A percentile compares a stretch with the other conserved stretches of the same genome.
Evolutionary conservation across 1,139 yeast genomes (phyloP).

Genomic region (Pneumocystis carinii): DNA sequence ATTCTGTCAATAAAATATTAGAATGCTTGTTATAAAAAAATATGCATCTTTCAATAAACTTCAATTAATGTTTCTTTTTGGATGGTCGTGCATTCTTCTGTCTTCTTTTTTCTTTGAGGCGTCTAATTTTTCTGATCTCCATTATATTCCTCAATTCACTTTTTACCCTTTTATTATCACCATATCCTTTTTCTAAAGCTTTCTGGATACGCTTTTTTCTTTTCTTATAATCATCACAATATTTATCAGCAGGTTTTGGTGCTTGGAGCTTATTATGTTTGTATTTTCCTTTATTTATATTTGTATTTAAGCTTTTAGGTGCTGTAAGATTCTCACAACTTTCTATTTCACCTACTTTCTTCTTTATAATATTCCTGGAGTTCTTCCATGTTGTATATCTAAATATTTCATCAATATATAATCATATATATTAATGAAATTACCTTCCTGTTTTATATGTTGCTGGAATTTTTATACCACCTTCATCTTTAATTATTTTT

Average conservation of each 20-base stretch:
- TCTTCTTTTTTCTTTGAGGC: constrained; percentile 49
- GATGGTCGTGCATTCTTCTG: constrained; percentile 83
- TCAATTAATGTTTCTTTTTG: constrained; percentile 26
- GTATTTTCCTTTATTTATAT: constrained; percentile 22
- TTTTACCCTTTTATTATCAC: constrained; percentile 21
- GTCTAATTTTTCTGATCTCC: constrained; percentile 67
- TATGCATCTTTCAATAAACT: not conserved
- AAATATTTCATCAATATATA: constrained; percentile 49
- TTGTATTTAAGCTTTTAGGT: constrained; percentile 18
- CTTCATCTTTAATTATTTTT: constrained; percentile 84
- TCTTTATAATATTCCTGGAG: constrained; percentile 36
- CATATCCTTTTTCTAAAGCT: constrained; percentile 58
- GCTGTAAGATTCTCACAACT: constrained; percentile 22
- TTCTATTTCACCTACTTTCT: constrained; percentile 16
- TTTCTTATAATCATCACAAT: constrained; percentile 68
- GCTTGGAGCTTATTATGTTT: constrained; percentile 57
- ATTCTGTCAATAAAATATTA: not conserved
- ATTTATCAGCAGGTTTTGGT: constrained; percentile 79
- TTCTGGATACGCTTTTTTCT: constrained; percentile 73
- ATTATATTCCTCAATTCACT: constrained; percentile 56
- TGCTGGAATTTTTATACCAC: constrained; percentile 89
- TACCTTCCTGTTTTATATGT: constrained; percentile 64
- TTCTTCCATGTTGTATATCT: constrained; percentile 33
- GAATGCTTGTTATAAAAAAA: not conserved
- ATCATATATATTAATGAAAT: constrained; percentile 68